Evolutionary conservation across 352 stramenopile genomes (phyloP).

Genomic region (Phytopythium sindhum): DNA sequence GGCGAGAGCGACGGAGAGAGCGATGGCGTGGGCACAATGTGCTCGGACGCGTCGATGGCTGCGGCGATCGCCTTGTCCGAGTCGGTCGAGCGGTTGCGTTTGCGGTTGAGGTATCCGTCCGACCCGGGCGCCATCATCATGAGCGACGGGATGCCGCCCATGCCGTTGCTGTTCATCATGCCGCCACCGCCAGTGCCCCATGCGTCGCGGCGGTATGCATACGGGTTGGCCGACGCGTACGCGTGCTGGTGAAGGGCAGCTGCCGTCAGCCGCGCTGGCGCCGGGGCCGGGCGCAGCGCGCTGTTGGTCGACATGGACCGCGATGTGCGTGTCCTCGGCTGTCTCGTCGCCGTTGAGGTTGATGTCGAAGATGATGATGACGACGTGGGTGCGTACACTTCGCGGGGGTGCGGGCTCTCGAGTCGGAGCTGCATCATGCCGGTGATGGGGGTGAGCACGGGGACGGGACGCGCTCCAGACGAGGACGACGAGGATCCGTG

Average conservation of each 20-base stretch:
- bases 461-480: slow-evolving; percentile 16
- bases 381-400: slow-evolving; percentile 16
- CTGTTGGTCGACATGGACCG: slow-evolving; percentile 13
- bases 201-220: slow-evolving; percentile 33
- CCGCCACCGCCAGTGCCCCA: slow-evolving; percentile 27
- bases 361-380: slow-evolving; percentile 18
- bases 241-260: slow-evolving; percentile 44
- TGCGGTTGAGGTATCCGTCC: slow-evolving; percentile 56
- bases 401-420: slow-evolving; percentile 33
- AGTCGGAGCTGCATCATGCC: slow-evolving; percentile 76
- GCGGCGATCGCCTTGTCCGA: slow-evolving; percentile 52
- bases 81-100: slow-evolving; percentile 70
- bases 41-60: slow-evolving; percentile 51
- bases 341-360: slow-evolving; percentile 11
- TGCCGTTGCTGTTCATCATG: slow-evolving; percentile 7
- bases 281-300: slow-evolving; percentile 9
- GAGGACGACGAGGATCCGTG: neutral
- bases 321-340: slow-evolving; percentile 8
- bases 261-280: slow-evolving; percentile 25
- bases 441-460: slow-evolving; percentile 59
- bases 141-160: slow-evolving; percentile 24
- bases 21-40: slow-evolving; percentile 38
- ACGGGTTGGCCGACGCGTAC: slow-evolving; percentile 42
- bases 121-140: slow-evolving; percentile 27
- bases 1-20: slow-evolving; percentile 14